phyloP scores from a whole-genome alignment of 495 filamentous ascomycete species.

The Aspergillus indologenus region DNA sequence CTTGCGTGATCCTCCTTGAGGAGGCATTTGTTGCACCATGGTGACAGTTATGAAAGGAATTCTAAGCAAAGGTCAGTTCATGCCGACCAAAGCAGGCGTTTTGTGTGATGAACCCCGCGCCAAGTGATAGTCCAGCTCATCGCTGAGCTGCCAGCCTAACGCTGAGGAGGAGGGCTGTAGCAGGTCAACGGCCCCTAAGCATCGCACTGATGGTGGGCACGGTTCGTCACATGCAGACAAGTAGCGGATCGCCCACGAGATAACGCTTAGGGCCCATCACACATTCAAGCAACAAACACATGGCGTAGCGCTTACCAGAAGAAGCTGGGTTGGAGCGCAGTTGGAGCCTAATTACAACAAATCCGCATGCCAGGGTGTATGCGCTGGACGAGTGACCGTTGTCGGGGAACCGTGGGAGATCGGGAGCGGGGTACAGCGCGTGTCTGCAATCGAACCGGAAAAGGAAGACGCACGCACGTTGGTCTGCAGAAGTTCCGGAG shows the following conservation, averaged over 20 bases:
- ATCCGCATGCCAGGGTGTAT: constrained; percentile 7
- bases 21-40: constrained; percentile 50
- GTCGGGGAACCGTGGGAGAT: constrained; percentile 9
- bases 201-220: not conserved
- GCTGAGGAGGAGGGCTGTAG: not conserved
- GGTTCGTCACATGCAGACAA: constrained; percentile 15
- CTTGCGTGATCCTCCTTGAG: constrained; percentile 71
- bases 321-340: not conserved
- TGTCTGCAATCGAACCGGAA: constrained; percentile 10
- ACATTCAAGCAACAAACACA: not conserved
- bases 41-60: constrained; percentile 8
- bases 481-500: constrained; percentile 4
- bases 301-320: constrained; percentile 19
- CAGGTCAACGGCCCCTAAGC: not conserved
- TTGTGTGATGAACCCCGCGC: not conserved
- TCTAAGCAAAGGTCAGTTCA: constrained; percentile 14
- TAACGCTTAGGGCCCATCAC: constrained; percentile 4
- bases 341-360: constrained; percentile 1
- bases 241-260: constrained; percentile 1
- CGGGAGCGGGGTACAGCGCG: constrained; percentile 24
- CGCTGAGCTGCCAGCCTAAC: not conserved
- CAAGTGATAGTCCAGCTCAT: not conserved
- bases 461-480: constrained; percentile 8
- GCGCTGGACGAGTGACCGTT: constrained; percentile 3
- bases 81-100: not conserved